These are phyloP conservation scores for Phaseolus coccineus DNA, from an alignment of 331 rosid species.

Conservation along the genomic window DNA sequence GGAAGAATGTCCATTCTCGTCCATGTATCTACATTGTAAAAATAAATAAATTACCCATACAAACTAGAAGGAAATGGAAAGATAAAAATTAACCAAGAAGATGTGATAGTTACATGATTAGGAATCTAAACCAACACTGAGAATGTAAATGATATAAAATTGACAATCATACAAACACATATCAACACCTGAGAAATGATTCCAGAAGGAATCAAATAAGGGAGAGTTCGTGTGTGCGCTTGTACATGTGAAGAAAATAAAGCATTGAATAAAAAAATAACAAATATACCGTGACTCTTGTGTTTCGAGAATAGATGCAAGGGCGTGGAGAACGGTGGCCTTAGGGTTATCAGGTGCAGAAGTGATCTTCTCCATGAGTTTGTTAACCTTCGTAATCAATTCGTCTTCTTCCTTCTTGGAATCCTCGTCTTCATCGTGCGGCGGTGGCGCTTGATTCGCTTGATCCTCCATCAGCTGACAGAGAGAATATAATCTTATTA, in stretches of 20 bases:
- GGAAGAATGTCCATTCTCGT: slow-evolving; percentile 77
- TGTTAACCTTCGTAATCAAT: slow-evolving; percentile 73
- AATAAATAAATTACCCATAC: not conserved
- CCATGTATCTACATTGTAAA: slow-evolving; percentile 78
- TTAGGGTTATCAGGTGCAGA: slow-evolving; percentile 82
- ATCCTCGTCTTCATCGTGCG: slow-evolving; percentile 69
- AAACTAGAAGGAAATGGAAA: not conserved
- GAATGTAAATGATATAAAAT: not conserved
- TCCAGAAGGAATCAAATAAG: not conserved
- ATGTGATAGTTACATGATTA: not conserved
- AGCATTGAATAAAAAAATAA: slow-evolving; percentile 20
- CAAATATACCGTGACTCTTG: slow-evolving; percentile 71
- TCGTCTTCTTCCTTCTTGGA: slow-evolving; percentile 80
- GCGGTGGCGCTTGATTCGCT: slow-evolving; percentile 43
- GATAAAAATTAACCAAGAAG: not conserved
- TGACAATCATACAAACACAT: not conserved
- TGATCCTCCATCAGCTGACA: slow-evolving; percentile 52
- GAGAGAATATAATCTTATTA: not conserved
- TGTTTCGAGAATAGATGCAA: slow-evolving; percentile 82
- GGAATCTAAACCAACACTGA: not conserved
- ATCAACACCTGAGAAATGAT: not conserved
- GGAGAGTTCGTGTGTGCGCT: not conserved
- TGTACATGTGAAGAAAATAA: not conserved
- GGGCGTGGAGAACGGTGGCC: slow-evolving; percentile 79
- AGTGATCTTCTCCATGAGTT: slow-evolving; percentile 85